A percentile compares a stretch with the other conserved stretches of the same genome.
Conservation (phyloP, 345 rosid species). For the Salix arbutifolia region DNA sequence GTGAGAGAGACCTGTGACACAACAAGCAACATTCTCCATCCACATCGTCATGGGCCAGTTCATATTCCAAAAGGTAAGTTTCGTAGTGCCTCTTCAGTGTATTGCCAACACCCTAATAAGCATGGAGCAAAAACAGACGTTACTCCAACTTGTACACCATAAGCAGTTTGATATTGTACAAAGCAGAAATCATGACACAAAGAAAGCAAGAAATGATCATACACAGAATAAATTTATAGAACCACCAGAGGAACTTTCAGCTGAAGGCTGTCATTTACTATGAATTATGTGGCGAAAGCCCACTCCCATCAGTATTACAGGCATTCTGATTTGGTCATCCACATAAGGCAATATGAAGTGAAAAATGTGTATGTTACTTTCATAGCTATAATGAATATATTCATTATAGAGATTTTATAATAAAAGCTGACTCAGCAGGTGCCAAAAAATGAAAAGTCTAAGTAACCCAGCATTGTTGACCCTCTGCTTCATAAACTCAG, state of each 20-base stretch:
- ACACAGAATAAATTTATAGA: neutral
- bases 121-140: neutral
- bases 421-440: neutral
- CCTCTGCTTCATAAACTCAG: neutral
- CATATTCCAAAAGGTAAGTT: slow-evolving; percentile 92
- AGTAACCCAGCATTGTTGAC: neutral
- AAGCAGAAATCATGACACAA: neutral
- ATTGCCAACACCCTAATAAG: slow-evolving; percentile 84
- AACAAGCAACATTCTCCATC: slow-evolving; percentile 97
- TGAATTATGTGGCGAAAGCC: neutral
- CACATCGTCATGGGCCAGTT: slow-evolving; percentile 95
- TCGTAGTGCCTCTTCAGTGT: slow-evolving; percentile 93
- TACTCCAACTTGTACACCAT: neutral
- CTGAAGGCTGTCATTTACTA: neutral
- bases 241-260: neutral
- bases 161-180: neutral
- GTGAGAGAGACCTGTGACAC: slow-evolving; percentile 67
- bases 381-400: neutral
- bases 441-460: neutral
- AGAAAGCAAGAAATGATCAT: neutral
- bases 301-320: neutral
- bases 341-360: neutral
- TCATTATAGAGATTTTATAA: neutral
- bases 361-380: neutral
- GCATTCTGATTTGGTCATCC: neutral